phyloP scores from a whole-genome alignment of 805 yeast genomes.

The Metschnikowia lochheadii region DNA sequence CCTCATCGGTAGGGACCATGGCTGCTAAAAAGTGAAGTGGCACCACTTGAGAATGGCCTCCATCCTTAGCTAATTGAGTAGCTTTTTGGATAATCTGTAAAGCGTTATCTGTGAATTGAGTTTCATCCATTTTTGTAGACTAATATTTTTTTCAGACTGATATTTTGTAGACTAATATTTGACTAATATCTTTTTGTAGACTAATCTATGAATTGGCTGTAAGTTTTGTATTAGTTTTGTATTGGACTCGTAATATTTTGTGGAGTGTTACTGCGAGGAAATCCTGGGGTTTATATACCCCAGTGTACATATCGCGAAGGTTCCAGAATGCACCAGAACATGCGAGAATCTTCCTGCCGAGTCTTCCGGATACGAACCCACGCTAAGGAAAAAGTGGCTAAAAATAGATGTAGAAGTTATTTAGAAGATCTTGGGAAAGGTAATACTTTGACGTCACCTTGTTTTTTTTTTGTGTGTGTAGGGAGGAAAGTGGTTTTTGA shows the following conservation, averaged over 20 bases:
- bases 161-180: neutral
- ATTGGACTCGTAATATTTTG: too few relatives aligned
- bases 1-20: constrained; percentile 64
- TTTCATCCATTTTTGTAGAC: constrained; percentile 43
- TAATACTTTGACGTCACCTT: too few relatives aligned
- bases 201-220: neutral
- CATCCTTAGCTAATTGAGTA: constrained; percentile 76
- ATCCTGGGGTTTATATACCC: constrained; percentile 1
- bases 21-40: constrained; percentile 95
- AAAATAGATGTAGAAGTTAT: too few relatives aligned
- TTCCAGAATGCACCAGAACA: constrained; percentile 4
- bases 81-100: constrained; percentile 76
- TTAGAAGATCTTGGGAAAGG: too few relatives aligned
- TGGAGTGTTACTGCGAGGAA: neutral
- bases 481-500: too few relatives aligned
- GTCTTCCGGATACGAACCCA: neutral
- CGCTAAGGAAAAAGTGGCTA: too few relatives aligned
- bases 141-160: neutral
- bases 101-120: constrained; percentile 93
- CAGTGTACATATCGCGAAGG: neutral
- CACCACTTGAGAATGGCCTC: constrained; percentile 72
- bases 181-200: neutral
- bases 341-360: neutral
- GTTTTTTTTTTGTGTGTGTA: too few relatives aligned
- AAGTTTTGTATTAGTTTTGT: too few relatives aligned